phyloP scores from a whole-genome alignment of 2,329 filamentous ascomycete genomes.

The Beauveria australis region DNA sequence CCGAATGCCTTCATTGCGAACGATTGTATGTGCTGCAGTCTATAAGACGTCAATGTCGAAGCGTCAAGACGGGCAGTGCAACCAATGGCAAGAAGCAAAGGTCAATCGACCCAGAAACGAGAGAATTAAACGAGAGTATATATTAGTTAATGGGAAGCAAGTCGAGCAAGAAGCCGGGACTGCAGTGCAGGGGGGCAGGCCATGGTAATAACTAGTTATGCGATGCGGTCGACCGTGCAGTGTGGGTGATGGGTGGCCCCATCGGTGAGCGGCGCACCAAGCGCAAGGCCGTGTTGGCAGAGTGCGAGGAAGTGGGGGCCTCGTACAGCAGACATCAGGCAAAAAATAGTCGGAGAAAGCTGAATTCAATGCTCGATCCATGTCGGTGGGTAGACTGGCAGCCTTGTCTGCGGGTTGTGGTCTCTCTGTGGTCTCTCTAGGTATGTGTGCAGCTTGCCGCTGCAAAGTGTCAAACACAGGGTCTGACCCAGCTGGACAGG shows the following conservation, averaged over 20 bases:
- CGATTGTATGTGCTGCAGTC: not conserved
- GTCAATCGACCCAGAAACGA: slow-evolving; percentile 4
- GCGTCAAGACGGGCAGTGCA: not conserved
- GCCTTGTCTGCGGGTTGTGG: not conserved
- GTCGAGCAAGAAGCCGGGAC: not conserved
- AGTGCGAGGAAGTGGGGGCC: not conserved
- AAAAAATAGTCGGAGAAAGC: not conserved
- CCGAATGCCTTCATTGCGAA: slow-evolving; percentile 19
- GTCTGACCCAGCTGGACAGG: not conserved
- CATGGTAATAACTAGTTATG: not conserved
- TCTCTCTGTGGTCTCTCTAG: not conserved
- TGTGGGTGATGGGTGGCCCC: not conserved
- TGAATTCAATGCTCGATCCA: not conserved
- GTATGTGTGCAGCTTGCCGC: not conserved
- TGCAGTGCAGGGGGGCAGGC: not conserved
- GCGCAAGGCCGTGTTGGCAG: not conserved
- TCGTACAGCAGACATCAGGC: not conserved
- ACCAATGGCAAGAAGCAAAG: not conserved
- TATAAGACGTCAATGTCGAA: not conserved
- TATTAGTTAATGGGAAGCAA: not conserved
- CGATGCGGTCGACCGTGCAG: not conserved
- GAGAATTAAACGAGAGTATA: not conserved
- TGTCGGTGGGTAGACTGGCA: not conserved
- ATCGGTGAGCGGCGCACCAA: not conserved
- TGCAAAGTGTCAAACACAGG: not conserved